Evolutionary conservation across 805 yeast genomes (phyloP).

Genomic region (Ogataea paradorogensis): DNA sequence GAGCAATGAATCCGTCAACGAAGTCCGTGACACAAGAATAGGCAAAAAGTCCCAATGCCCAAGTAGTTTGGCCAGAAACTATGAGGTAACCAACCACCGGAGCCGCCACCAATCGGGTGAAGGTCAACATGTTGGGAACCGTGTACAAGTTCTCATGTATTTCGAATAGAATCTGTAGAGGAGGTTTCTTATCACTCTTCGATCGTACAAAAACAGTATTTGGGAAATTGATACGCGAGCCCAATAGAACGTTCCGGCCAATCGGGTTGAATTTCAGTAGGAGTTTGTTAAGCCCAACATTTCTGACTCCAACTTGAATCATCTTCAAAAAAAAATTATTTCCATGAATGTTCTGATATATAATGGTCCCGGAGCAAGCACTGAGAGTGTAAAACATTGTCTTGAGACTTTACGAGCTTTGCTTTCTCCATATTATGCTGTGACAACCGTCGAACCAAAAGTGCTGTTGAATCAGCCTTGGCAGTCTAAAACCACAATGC

Average conservation of each 20-base stretch:
- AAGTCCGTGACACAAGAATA: conserved; percentile 91
- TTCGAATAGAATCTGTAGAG: conserved; percentile 25
- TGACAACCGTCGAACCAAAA: conserved; percentile 60
- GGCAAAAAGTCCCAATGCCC: conserved; percentile 70
- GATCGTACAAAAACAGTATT: conserved; percentile 7
- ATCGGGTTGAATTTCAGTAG: background rate
- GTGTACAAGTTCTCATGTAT: conserved; percentile 67
- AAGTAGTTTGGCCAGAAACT: conserved; percentile 55
- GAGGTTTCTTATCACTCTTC: conserved; percentile 28
- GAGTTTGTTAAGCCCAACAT: conserved; percentile 4
- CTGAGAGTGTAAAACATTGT: conserved; percentile 82
- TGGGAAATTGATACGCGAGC: background rate
- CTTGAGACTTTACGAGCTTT: conserved; percentile 69
- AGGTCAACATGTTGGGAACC: conserved; percentile 81
- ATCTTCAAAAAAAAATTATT: conserved; percentile 4
- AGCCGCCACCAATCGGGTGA: conserved; percentile 74
- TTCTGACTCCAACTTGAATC: conserved; percentile 2
- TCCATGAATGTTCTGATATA: conserved; percentile 71
- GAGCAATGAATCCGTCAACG: conserved; percentile 88
- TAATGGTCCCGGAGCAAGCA: conserved; percentile 78
- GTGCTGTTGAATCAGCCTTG: conserved; percentile 81
- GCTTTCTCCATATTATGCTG: conserved; percentile 87
- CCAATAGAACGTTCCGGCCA: background rate
- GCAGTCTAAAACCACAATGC: conserved; percentile 70
- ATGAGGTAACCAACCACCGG: conserved; percentile 84